These are phyloP conservation scores for Lavandula angustifolia DNA, from an alignment of 257 asterid genomes.

Conservation along the genomic window DNA sequence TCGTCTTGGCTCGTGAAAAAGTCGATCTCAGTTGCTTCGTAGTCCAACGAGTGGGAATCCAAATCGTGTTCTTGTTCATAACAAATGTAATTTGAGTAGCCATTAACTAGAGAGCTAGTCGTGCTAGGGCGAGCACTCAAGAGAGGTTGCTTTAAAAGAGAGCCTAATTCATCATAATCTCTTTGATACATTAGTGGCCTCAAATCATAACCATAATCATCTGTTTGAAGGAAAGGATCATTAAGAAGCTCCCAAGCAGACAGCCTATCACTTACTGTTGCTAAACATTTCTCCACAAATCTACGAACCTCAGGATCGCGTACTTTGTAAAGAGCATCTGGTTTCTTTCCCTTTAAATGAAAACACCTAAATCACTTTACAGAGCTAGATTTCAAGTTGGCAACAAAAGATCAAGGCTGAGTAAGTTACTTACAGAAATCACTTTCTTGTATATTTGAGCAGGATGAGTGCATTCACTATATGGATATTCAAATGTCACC, in stretches of 20 bases:
- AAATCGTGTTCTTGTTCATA: constrained; percentile 51
- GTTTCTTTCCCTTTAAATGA: constrained; percentile 68
- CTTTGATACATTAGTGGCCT: constrained; percentile 43
- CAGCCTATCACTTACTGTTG: constrained; percentile 65
- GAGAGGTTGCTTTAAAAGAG: constrained; percentile 51
- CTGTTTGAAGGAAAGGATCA: constrained; percentile 75
- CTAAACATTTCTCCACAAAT: constrained; percentile 88
- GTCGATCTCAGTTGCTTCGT: constrained; percentile 51
- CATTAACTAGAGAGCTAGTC: constrained; percentile 49
- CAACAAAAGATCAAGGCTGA: neutral
- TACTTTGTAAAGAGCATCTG: constrained; percentile 76
- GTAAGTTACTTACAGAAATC: constrained; percentile 57
- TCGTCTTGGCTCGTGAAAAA: constrained; percentile 57
- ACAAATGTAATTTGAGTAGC: constrained; percentile 47
- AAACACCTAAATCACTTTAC: constrained; percentile 2
- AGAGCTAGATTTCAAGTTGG: constrained; percentile 1
- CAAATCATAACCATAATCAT: constrained; percentile 51
- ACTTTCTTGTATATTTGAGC: constrained; percentile 94
- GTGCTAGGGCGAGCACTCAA: constrained; percentile 49
- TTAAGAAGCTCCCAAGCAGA: constrained; percentile 88
- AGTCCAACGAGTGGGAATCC: constrained; percentile 46
- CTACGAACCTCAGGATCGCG: constrained; percentile 74
- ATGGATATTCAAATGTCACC: constrained; percentile 88
- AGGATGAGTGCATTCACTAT: constrained; percentile 84
- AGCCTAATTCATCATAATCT: constrained; percentile 49